A percentile compares a stretch with the other conserved stretches of the same genome.
These are phyloP conservation scores for Citrus australasica DNA, from an alignment of 345 rosid species.

Conservation along the genomic window DNA sequence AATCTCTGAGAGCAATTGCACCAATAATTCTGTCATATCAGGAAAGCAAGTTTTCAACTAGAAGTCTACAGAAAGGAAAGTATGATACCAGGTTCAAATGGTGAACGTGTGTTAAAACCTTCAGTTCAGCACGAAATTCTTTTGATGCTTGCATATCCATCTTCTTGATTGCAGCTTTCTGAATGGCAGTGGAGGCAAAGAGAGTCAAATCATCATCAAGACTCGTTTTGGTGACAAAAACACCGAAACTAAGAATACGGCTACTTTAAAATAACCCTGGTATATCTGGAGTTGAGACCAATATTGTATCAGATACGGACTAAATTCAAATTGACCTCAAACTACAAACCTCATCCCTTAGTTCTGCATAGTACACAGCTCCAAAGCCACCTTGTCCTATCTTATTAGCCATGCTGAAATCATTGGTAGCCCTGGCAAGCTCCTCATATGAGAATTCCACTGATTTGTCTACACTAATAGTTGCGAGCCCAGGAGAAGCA, in stretches of 20 bases:
- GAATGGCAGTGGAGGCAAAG: conserved; percentile 28
- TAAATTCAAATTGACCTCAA: background rate
- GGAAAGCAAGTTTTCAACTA: conserved; percentile 26
- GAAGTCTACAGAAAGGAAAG: conserved; percentile 16
- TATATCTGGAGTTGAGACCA: background rate
- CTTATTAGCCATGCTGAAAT: conserved; percentile 75
- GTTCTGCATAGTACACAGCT: conserved; percentile 77
- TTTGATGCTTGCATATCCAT: conserved; percentile 94
- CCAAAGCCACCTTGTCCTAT: conserved; percentile 97
- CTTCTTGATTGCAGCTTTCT: conserved; percentile 99
- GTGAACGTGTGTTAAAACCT: conserved; percentile 87
- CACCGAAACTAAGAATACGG: background rate
- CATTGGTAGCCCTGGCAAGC: conserved; percentile 77
- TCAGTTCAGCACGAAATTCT: conserved; percentile 87
- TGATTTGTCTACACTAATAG: conserved; percentile 76
- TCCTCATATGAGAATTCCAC: conserved; percentile 89
- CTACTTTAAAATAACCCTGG: conserved; percentile 6
- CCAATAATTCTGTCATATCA: conserved; percentile 21
- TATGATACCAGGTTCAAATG: conserved; percentile 84
- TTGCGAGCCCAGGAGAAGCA: conserved; percentile 27
- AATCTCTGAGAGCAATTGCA: background rate
- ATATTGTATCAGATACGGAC: background rate
- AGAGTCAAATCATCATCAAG: conserved; percentile 17
- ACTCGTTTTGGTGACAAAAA: background rate
- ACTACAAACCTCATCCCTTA: conserved; percentile 82